Percentiles rank a stretch among this genome's conserved stretches.
phyloP scores from a whole-genome alignment of 768 basidiomycete genomes.

The Lepiota venenata region DNA sequence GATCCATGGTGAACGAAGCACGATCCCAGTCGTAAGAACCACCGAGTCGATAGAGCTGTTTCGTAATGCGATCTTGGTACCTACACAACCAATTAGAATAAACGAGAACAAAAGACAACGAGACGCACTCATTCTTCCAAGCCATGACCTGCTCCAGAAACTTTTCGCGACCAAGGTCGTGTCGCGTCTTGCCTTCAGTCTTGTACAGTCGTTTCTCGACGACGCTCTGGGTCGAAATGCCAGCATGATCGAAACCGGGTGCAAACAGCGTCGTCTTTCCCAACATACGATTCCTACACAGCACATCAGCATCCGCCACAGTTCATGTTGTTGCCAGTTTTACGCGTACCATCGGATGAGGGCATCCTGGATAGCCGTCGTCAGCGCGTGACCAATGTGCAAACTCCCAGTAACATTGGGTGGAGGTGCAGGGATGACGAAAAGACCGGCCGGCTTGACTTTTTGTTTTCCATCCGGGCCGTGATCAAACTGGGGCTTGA shows the following conservation, averaged over 20 bases:
- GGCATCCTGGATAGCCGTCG: constrained; percentile 86
- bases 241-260: constrained; percentile 98
- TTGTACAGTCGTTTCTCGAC: constrained; percentile 94
- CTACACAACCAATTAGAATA: constrained; percentile 34
- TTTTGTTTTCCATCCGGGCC: constrained; percentile 54
- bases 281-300: constrained; percentile 87
- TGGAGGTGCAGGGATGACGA: constrained; percentile 88
- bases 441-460: constrained; percentile 52
- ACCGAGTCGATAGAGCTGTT: constrained; percentile 84
- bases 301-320: neutral
- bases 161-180: constrained; percentile 92
- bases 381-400: constrained; percentile 94
- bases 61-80: constrained; percentile 91
- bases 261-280: constrained; percentile 88
- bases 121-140: constrained; percentile 92
- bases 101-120: neutral
- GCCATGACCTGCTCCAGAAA: constrained; percentile 90
- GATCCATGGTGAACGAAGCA: constrained; percentile 93
- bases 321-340: neutral
- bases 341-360: constrained; percentile 80
- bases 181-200: constrained; percentile 73
- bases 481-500: constrained; percentile 61
- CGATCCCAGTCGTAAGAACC: constrained; percentile 95
- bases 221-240: constrained; percentile 97
- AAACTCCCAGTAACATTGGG: constrained; percentile 96